A percentile compares a stretch with the other conserved stretches of the same genome.
Evolutionary conservation across 164 flowering plant genomes (phyloP).

Genomic region (Berberis vulgaris): DNA sequence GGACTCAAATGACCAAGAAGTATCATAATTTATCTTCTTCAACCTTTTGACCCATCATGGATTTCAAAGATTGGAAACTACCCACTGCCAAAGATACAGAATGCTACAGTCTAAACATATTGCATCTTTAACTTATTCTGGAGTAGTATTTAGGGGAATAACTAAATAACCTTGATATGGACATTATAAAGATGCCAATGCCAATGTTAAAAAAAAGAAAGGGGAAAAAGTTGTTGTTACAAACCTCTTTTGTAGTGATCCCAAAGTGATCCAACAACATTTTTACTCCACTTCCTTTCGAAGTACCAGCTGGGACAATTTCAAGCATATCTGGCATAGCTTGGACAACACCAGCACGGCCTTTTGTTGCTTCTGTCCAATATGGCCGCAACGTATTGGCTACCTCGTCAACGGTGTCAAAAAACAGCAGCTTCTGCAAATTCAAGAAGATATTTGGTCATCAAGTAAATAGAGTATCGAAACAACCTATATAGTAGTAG

Average conservation of each 20-base stretch:
- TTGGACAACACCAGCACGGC: slow-evolving; percentile 75
- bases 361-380: slow-evolving; percentile 72
- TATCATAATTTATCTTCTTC: too few relatives aligned
- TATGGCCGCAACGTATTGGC: slow-evolving; percentile 59
- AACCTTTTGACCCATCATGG: too few relatives aligned
- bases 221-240: background rate
- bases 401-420: slow-evolving; percentile 69
- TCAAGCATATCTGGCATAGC: slow-evolving; percentile 85
- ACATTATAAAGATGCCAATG: background rate
- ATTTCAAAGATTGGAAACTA: too few relatives aligned
- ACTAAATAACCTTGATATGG: background rate
- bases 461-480: background rate
- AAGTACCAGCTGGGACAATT: slow-evolving; percentile 69
- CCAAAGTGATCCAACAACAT: slow-evolving; percentile 86
- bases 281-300: slow-evolving; percentile 84
- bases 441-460: slow-evolving; percentile 2
- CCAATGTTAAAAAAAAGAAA: background rate
- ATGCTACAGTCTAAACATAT: too few relatives aligned
- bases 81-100: too few relatives aligned
- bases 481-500: background rate
- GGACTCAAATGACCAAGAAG: too few relatives aligned
- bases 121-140: too few relatives aligned
- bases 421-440: slow-evolving; percentile 75
- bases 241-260: slow-evolving; percentile 59
- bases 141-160: background rate